Base-by-base conservation (phyloP, 2,329 filamentous ascomycete species). In the Neopestalotiopsis sp. region DNA sequence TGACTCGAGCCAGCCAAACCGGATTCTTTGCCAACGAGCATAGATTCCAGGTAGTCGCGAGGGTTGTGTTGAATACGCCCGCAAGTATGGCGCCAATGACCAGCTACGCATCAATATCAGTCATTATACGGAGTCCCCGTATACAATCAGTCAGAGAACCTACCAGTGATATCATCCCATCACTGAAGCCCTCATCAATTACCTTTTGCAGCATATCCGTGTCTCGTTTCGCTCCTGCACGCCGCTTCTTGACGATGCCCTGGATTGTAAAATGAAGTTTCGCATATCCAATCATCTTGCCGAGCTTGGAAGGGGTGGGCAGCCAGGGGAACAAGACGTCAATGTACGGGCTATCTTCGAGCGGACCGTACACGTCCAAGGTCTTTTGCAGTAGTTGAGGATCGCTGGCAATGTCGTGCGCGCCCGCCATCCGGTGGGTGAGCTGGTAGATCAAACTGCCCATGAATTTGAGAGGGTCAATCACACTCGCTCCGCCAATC, bases 301-400 rank as follows among this genome's bases (percentile, higher is more conserved):
- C 42, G 28, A 67, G 10, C 30, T 67, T 67, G 1, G 66, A 67
- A 4, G 59, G 42, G 10, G 66, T 67, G 24, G 66, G 66, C 30
- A 68, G 59, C 66, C 66, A 68, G 13, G 66, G 66, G 42, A 68
- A 28, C 14, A 68, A 42, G 61, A 68, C 24, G n/a, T 64, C 66
- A 20, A 68, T 28, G n/a, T 68, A 68, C 17, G 66, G 66, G 17
- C 59, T 63, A n/a, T 68, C 66, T 61, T 68, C 66, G 14, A 68
- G 28, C 28, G 66, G 66, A 5, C 30, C 61, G n/a, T 68, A 68
- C 0, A 68, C 66, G 14, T 24, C 34, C 66, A 59, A 68, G 9
- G 66, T 68, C 45, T 56, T 49, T 17, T 61, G 61, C 59, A 68
- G 45, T 42, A 63, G 28, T 5, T 34, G 30, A 1, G 59, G 32